phyloP scores from a whole-genome alignment of 345 rosid species.

The Pugionium cornutum region DNA sequence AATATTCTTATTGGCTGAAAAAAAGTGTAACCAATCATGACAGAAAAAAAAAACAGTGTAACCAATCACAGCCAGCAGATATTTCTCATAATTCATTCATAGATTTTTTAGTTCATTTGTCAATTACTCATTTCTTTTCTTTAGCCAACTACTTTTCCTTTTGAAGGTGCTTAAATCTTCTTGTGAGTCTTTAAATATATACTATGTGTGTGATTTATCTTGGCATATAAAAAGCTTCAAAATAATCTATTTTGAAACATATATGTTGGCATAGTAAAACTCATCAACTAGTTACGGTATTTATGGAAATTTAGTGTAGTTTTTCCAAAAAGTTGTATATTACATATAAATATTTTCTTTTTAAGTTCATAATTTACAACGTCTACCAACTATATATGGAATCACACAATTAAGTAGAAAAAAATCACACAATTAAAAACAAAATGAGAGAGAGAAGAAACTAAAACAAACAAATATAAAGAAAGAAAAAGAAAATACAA shows the following conservation, averaged over 20 bases:
- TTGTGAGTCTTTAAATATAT: neutral
- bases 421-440: neutral
- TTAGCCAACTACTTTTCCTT: slow-evolving; percentile 21
- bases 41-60: no score
- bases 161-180: neutral
- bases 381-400: slow-evolving; percentile 17
- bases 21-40: no score
- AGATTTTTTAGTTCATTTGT: no score
- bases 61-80: no score
- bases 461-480: slow-evolving; percentile 7
- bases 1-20: no score
- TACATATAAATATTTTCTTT: slow-evolving; percentile 5
- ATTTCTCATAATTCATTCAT: no score
- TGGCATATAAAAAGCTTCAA: neutral
- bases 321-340: slow-evolving; percentile 5
- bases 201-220: neutral
- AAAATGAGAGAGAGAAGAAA: neutral
- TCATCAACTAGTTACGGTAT: slow-evolving; percentile 13
- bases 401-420: neutral
- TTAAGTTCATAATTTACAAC: slow-evolving; percentile 26
- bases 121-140: neutral
- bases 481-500: neutral
- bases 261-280: slow-evolving; percentile 11
- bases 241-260: neutral
- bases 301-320: neutral